phyloP scores from a whole-genome alignment of 1,284 basidiomycete genomes.

The Leccinum pachyderme region DNA sequence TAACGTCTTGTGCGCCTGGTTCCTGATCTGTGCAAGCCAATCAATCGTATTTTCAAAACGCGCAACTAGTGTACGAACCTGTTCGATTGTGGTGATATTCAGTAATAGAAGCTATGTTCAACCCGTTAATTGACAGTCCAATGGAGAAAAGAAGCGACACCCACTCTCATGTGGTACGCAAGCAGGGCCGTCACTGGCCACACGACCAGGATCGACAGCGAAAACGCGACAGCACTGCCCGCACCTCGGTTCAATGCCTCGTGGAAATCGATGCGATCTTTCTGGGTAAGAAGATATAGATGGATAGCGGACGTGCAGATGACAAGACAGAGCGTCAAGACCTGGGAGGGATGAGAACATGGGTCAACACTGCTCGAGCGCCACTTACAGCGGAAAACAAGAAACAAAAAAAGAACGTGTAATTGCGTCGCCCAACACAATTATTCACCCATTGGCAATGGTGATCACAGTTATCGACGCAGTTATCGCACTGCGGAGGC shows the following conservation, averaged over 20 bases:
- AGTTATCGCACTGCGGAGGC: conserved; percentile 79
- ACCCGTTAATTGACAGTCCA: conserved; percentile 3
- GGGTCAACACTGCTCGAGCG: conserved; percentile 1
- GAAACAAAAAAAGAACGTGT: conserved; percentile 84
- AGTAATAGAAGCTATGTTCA: conserved; percentile 64
- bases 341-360: conserved; percentile 40
- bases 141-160: conserved; percentile 27
- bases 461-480: conserved; percentile 87
- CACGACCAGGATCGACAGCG: conserved; percentile 66
- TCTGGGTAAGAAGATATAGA: conserved; percentile 63
- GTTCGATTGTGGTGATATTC: conserved; percentile 92
- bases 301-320: conserved; percentile 83
- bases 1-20: conserved; percentile 72
- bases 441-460: conserved; percentile 96
- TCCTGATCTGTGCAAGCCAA: conserved; percentile 55
- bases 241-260: conserved; percentile 57
- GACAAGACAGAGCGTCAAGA: conserved; percentile 67
- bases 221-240: conserved; percentile 79
- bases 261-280: conserved; percentile 52
- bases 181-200: conserved; percentile 80
- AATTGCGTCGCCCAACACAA: conserved; percentile 89
- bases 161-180: conserved; percentile 80
- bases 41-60: conserved; percentile 12
- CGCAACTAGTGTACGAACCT: conserved; percentile 50
- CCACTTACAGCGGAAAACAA: conserved; percentile 67